Evolutionary conservation across 140 eudicot species (phyloP).

Genomic region (Eryngium alpinum): DNA sequence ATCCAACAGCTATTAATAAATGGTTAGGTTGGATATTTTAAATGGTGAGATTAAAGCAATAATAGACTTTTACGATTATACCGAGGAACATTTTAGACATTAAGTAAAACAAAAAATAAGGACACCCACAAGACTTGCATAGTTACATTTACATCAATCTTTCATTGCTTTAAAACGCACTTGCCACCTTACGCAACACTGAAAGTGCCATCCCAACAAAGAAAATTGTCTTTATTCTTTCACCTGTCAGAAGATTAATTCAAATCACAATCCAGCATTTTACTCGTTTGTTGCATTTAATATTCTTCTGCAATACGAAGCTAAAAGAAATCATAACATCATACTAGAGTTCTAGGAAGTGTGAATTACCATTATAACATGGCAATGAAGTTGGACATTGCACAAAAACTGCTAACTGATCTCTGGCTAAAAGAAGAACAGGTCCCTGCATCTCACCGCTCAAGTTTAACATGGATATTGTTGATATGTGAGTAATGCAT

Average conservation of each 20-base stretch:
- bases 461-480: slow-evolving; percentile 12
- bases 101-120: slow-evolving; percentile 7
- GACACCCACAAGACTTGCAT: too few species aligned
- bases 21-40: slow-evolving; percentile 6
- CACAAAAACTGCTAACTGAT: slow-evolving; percentile 82
- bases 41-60: not conserved
- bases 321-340: not conserved
- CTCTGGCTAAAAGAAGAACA: slow-evolving; percentile 71
- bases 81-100: not conserved
- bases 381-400: slow-evolving; percentile 73
- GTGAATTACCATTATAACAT: slow-evolving; percentile 21
- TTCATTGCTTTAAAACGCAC: slow-evolving; percentile 26
- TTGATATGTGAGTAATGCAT: not conserved
- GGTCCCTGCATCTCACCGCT: slow-evolving; percentile 50
- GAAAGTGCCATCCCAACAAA: slow-evolving; percentile 64
- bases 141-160: slow-evolving; percentile 54
- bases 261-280: slow-evolving; percentile 20
- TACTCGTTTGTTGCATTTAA: slow-evolving; percentile 1
- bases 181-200: slow-evolving; percentile 56
- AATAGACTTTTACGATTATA: not conserved
- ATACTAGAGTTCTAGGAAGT: not conserved
- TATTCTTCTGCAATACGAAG: not conserved
- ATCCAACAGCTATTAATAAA: slow-evolving; percentile 32
- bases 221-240: slow-evolving; percentile 19
- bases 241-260: slow-evolving; percentile 26